Conservation (phyloP, 192 early-diverging fungal genomes). For the Obelidium mucronatum region DNA sequence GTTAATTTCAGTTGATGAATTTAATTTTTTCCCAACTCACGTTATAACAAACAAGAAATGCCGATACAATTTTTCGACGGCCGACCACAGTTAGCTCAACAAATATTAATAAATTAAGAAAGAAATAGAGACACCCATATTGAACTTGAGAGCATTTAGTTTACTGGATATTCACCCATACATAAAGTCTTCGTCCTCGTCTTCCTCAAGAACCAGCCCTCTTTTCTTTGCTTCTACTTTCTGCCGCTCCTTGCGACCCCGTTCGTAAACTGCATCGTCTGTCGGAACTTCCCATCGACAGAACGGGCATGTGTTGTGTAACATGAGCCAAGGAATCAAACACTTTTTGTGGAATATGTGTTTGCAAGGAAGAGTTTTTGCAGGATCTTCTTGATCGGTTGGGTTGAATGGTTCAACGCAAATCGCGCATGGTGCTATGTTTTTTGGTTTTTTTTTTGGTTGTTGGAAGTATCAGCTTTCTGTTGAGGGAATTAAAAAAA, state of each 20-base stretch:
- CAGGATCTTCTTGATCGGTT: constrained; percentile 3
- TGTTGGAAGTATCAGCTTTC: too few species aligned
- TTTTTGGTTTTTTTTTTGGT: too few species aligned
- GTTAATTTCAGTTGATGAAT: too few species aligned
- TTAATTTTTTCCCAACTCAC: too few species aligned
- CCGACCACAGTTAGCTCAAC: too few species aligned
- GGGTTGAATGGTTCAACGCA: constrained; percentile 25
- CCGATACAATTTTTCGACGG: too few species aligned
- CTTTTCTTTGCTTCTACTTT: constrained; percentile 32
- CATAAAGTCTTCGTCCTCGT: constrained; percentile 29
- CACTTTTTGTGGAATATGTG: constrained; percentile 41
- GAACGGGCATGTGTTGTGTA: constrained; percentile 42
- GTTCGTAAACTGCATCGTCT: constrained; percentile 41
- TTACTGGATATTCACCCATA: too few species aligned
- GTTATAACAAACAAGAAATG: too few species aligned
- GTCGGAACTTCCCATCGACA: constrained; percentile 39
- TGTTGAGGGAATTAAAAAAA: too few species aligned
- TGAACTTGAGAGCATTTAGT: too few species aligned
- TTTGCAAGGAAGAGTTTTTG: constrained; percentile 32
- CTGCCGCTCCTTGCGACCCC: constrained; percentile 17
- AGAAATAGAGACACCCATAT: too few species aligned
- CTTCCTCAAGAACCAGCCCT: constrained; percentile 23
- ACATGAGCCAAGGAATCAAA: constrained; percentile 34
- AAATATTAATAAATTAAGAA: too few species aligned
- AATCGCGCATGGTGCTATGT: constrained; percentile 36